phyloP scores from a whole-genome alignment of 1,284 basidiomycete genomes.

The Xerocomus nothofagi region DNA sequence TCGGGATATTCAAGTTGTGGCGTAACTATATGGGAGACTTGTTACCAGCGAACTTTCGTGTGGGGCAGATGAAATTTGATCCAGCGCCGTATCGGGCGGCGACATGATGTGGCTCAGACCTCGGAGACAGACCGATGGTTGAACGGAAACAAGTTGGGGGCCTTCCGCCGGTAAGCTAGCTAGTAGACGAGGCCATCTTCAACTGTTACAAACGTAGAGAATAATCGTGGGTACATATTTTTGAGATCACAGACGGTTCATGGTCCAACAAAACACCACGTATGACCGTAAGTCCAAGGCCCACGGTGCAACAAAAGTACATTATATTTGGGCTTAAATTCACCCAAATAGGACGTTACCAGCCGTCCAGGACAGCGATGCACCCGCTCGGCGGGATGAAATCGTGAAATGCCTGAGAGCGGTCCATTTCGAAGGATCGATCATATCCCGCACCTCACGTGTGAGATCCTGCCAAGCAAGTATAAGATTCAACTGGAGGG shows the following conservation, averaged over 20 bases:
- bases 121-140: no score
- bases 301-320: neutral
- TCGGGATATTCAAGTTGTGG: no score
- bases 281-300: neutral
- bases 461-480: constrained; percentile 19
- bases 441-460: constrained; percentile 25
- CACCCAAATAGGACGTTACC: constrained; percentile 8
- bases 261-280: neutral
- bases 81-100: no score
- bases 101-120: no score
- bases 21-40: no score
- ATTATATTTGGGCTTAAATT: neutral
- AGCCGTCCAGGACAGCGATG: constrained; percentile 17
- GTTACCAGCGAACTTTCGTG: no score
- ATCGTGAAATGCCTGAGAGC: constrained; percentile 20
- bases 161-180: no score
- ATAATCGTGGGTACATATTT: neutral
- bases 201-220: no score
- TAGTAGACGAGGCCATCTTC: no score
- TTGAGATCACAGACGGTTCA: no score
- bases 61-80: no score
- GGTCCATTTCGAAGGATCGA: constrained; percentile 24
- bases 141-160: no score
- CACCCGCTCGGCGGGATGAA: constrained; percentile 9
- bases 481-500: constrained; percentile 21